Conservation (phyloP, 2,329 filamentous ascomycete species). For the Colletotrichum sp. region DNA sequence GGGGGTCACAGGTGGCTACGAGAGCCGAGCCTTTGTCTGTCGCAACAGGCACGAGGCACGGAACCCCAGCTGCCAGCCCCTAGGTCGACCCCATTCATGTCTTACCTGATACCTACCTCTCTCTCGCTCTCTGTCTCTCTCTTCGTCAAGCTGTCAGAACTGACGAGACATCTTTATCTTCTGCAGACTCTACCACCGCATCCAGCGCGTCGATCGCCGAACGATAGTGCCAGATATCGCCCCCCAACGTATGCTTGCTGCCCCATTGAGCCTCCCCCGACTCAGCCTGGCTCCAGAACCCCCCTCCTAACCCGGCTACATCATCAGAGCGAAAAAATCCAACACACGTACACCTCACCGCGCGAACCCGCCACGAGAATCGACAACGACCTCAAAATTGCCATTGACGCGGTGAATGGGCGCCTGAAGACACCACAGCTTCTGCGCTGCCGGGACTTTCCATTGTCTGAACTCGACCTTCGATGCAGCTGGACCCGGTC, state of each 20-base stretch:
- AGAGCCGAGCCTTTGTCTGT: slow-evolving; percentile 15
- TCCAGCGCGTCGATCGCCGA: neutral
- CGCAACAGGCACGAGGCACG: slow-evolving; percentile 1
- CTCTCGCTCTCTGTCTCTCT: neutral
- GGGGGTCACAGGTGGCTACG: neutral
- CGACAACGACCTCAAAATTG: neutral
- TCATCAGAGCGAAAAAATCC: slow-evolving; percentile 4
- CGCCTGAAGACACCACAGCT: slow-evolving; percentile 9
- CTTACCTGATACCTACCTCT: neutral
- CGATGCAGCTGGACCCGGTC: slow-evolving; percentile 21
- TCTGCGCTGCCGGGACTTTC: slow-evolving; percentile 5
- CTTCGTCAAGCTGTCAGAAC: neutral
- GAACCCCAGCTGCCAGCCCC: neutral
- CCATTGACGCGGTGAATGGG: slow-evolving; percentile 16
- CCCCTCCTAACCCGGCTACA: slow-evolving; percentile 2
- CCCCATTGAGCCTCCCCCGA: neutral
- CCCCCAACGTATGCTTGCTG: slow-evolving; percentile 1
- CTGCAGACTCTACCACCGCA: slow-evolving; percentile 18
- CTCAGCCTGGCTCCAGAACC: neutral
- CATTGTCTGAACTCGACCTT: slow-evolving; percentile 8
- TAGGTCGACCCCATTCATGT: neutral
- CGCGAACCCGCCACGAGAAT: neutral
- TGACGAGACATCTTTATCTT: slow-evolving; percentile 1
- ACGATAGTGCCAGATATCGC: neutral
- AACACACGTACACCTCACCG: neutral